A percentile compares a stretch with the other conserved stretches of the same genome.
Conservation (phyloP, 202 grass and related monocot species). For the Cymbopogon flexuosus region DNA sequence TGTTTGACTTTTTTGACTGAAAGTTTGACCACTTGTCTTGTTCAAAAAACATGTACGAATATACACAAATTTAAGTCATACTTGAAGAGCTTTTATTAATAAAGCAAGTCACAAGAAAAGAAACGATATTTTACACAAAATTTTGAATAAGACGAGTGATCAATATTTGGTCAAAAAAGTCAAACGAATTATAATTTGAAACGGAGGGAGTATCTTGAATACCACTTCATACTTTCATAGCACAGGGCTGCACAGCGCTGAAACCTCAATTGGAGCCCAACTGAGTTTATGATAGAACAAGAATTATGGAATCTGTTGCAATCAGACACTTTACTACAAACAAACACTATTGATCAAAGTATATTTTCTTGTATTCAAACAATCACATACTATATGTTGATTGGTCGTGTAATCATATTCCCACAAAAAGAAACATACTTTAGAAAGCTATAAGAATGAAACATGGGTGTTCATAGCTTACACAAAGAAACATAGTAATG, state of each 20-base stretch:
- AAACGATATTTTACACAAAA: no score
- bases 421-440: not conserved
- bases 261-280: not conserved
- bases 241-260: not conserved
- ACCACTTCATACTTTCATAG: not conserved
- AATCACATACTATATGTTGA: not conserved
- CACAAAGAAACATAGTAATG: not conserved
- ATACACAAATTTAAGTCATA: no score
- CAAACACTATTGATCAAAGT: not conserved
- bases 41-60: no score
- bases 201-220: not conserved
- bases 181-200: no score
- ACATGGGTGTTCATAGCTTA: not conserved
- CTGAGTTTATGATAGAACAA: not conserved
- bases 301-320: not conserved
- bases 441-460: conserved; percentile 15
- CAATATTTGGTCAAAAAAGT: no score
- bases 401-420: not conserved
- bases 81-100: no score
- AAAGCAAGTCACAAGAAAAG: no score
- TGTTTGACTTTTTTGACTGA: no score
- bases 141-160: no score
- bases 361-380: conserved; percentile 5
- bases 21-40: no score
- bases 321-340: not conserved